Conservation (phyloP, 2,329 filamentous ascomycete species). For the Fusarium succisae region DNA sequence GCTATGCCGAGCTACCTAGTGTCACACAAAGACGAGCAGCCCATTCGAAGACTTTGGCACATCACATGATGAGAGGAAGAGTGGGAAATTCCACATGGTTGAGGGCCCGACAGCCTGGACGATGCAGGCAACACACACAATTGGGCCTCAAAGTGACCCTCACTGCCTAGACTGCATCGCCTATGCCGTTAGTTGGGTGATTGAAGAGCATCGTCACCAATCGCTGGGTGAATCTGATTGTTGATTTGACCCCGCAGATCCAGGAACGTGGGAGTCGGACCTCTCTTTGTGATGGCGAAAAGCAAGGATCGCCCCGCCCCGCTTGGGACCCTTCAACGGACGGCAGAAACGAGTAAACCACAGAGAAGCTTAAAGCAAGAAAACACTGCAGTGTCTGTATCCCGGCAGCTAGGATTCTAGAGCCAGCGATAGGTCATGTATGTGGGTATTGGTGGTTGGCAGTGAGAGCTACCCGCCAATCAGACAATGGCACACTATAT, state of each 20-base stretch:
- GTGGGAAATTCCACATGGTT: constrained; percentile 15
- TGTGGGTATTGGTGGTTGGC: constrained; percentile 34
- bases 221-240: not conserved
- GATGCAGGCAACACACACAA: constrained; percentile 27
- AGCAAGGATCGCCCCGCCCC: constrained; percentile 31
- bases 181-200: constrained; percentile 8
- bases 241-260: constrained; percentile 3
- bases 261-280: constrained; percentile 28
- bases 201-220: constrained; percentile 6
- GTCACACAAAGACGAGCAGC: constrained; percentile 23
- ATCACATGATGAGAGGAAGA: constrained; percentile 31
- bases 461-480: constrained; percentile 34
- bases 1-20: constrained; percentile 13
- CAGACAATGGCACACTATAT: constrained; percentile 29
- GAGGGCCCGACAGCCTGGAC: constrained; percentile 28
- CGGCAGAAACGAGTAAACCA: not conserved
- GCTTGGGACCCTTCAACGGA: constrained; percentile 6
- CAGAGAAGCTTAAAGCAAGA: constrained; percentile 11
- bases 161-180: not conserved
- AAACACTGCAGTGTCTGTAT: constrained; percentile 12
- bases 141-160: constrained; percentile 35
- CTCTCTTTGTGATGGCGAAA: constrained; percentile 16
- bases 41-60: constrained; percentile 28
- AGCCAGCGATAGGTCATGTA: constrained; percentile 16
- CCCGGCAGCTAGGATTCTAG: constrained; percentile 16